Evolutionary conservation across 495 filamentous ascomycete species (phyloP).

Genomic region (Niebla homalea): DNA sequence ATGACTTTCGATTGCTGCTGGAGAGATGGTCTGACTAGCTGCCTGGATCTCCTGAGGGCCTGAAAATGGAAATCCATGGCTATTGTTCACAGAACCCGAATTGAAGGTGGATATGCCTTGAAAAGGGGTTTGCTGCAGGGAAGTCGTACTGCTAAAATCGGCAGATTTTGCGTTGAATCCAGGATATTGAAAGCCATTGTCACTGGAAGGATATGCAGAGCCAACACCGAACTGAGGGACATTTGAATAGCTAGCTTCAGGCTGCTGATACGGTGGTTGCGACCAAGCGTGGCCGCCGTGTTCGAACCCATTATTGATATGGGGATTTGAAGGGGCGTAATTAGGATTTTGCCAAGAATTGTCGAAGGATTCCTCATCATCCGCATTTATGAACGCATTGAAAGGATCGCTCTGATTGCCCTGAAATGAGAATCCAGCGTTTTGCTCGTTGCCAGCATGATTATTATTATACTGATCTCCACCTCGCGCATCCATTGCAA

Average conservation of each 20-base stretch:
- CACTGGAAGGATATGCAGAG: neutral
- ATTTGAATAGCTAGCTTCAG: neutral
- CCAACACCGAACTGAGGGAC: constrained; percentile 3
- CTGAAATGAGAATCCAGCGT: constrained; percentile 12
- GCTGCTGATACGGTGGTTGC: constrained; percentile 10
- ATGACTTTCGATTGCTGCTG: constrained; percentile 16
- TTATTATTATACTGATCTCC: constrained; percentile 11
- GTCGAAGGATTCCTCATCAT: constrained; percentile 16
- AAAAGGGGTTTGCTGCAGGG: neutral
- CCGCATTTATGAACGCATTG: constrained; percentile 15
- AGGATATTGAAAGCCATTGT: neutral
- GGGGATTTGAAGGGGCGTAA: constrained; percentile 9
- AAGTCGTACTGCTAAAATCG: neutral
- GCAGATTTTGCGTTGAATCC: neutral
- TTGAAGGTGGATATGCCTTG: neutral
- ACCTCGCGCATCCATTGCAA: constrained; percentile 13
- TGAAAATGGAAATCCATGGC: constrained; percentile 7
- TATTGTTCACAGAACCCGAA: constrained; percentile 4
- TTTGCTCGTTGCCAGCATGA: constrained; percentile 3
- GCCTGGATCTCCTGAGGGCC: constrained; percentile 4
- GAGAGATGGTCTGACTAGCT: constrained; percentile 16
- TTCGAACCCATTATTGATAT: constrained; percentile 12
- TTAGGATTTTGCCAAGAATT: constrained; percentile 13
- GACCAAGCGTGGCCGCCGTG: constrained; percentile 13
- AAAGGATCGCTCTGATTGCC: constrained; percentile 14